phyloP scores from a whole-genome alignment of 2,329 filamentous ascomycete species.

The Aureobasidium subglaciale region DNA sequence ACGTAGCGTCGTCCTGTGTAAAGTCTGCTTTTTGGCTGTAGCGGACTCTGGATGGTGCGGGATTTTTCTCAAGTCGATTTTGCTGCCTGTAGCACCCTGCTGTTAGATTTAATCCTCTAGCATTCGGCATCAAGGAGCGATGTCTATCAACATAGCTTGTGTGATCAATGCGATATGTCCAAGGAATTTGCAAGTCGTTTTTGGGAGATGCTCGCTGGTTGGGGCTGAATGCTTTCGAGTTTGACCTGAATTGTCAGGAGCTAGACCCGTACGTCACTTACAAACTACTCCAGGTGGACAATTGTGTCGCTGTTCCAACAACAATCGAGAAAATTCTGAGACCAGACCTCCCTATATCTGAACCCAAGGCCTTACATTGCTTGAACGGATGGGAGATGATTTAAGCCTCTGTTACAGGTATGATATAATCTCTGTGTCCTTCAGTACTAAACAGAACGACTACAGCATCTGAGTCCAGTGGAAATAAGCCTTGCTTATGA shows the following conservation, averaged over 20 bases:
- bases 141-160: not conserved
- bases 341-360: too few relatives aligned
- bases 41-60: not conserved
- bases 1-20: not conserved
- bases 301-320: too few relatives aligned
- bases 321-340: too few relatives aligned
- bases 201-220: too few relatives aligned
- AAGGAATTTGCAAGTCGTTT: too few relatives aligned
- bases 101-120: not conserved
- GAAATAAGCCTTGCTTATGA: slow-evolving; percentile 27
- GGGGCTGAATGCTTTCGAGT: too few relatives aligned
- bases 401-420: not conserved
- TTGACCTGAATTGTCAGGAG: too few relatives aligned
- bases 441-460: slow-evolving; percentile 64
- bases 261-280: too few relatives aligned
- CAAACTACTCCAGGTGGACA: too few relatives aligned
- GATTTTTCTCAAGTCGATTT: not conserved
- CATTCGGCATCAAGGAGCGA: not conserved
- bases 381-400: too few relatives aligned
- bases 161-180: not conserved
- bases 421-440: slow-evolving; percentile 48
- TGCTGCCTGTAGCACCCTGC: not conserved
- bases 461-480: slow-evolving; percentile 37
- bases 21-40: not conserved
- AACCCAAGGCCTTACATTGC: too few relatives aligned